Percentiles rank a stretch among this genome's conserved stretches.
Conservation (phyloP, 495 filamentous ascomycete species). For the Penicillium turbatum region DNA sequence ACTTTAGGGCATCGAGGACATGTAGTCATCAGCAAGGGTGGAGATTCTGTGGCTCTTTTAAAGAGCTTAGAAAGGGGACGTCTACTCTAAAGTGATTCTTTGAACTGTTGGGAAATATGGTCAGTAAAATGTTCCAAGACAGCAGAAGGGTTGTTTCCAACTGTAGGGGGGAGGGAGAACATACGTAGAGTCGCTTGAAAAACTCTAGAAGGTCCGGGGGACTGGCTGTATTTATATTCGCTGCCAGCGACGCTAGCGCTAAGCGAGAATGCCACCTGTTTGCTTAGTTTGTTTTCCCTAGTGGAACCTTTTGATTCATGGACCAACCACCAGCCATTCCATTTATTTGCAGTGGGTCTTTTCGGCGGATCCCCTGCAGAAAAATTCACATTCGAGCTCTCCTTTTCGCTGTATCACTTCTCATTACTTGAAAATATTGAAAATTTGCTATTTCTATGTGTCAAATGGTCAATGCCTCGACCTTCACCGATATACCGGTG, state of each 20-base stretch:
- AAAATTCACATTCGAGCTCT: neutral
- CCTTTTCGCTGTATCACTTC: neutral
- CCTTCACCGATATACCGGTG: neutral
- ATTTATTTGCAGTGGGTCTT: neutral
- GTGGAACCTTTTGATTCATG: neutral
- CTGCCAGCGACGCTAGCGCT: slow-evolving; percentile 20
- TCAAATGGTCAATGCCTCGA: neutral
- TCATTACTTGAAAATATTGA: slow-evolving; percentile 3
- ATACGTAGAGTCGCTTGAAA: slow-evolving; percentile 63
- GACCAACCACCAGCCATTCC: neutral
- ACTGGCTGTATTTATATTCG: slow-evolving; percentile 24
- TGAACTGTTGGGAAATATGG: slow-evolving; percentile 51
- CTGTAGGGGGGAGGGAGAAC: slow-evolving; percentile 41
- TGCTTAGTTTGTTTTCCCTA: slow-evolving; percentile 28
- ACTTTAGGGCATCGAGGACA: slow-evolving; percentile 69
- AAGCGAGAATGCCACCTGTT: slow-evolving; percentile 32
- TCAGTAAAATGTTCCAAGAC: slow-evolving; percentile 23
- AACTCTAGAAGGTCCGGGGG: slow-evolving; percentile 30
- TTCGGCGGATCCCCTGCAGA: neutral
- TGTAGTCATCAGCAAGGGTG: slow-evolving; percentile 70
- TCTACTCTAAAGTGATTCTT: slow-evolving; percentile 93
- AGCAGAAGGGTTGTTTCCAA: neutral
- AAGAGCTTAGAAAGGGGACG: slow-evolving; percentile 72
- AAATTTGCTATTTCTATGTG: neutral
- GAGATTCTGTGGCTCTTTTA: slow-evolving; percentile 73